Evolutionary conservation across 108 stramenopile genomes (phyloP).

Genomic region (Discostella stelligeroides): DNA sequence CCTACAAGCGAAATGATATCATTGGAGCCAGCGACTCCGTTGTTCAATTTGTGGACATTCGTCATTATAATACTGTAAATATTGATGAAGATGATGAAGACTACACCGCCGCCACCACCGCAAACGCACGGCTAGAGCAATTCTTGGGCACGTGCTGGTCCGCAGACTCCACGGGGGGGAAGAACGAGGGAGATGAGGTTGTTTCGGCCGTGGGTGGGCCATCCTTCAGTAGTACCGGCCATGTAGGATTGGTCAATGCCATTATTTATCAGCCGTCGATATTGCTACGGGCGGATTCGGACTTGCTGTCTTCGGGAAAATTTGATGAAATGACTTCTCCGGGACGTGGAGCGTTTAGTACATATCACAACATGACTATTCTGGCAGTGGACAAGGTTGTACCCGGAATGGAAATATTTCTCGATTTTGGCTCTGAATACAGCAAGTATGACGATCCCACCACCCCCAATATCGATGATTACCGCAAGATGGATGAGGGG

Average conservation of each 20-base stretch:
- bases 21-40: too few species aligned
- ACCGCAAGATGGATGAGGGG: constrained; percentile 67
- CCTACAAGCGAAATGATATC: too few species aligned
- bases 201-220: constrained; percentile 52
- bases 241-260: constrained; percentile 51
- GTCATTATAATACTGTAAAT: constrained; percentile 16
- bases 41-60: constrained; percentile 44
- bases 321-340: constrained; percentile 51
- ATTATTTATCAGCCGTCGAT: constrained; percentile 48
- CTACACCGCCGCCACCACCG: too few species aligned
- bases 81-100: constrained; percentile 10
- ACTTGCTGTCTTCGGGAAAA: constrained; percentile 32
- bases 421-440: constrained; percentile 68
- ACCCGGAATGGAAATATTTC: constrained; percentile 80
- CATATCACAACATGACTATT: constrained; percentile 67
- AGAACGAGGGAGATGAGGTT: constrained; percentile 39
- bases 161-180: constrained; percentile 43
- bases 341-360: constrained; percentile 63
- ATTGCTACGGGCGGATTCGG: constrained; percentile 41
- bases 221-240: constrained; percentile 43
- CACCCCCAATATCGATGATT: constrained; percentile 68
- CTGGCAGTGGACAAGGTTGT: constrained; percentile 60
- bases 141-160: constrained; percentile 44
- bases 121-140: constrained; percentile 16
- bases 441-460: constrained; percentile 49